phyloP scores from a whole-genome alignment of 2,329 filamentous ascomycete species.

The Xylariales sp. region DNA sequence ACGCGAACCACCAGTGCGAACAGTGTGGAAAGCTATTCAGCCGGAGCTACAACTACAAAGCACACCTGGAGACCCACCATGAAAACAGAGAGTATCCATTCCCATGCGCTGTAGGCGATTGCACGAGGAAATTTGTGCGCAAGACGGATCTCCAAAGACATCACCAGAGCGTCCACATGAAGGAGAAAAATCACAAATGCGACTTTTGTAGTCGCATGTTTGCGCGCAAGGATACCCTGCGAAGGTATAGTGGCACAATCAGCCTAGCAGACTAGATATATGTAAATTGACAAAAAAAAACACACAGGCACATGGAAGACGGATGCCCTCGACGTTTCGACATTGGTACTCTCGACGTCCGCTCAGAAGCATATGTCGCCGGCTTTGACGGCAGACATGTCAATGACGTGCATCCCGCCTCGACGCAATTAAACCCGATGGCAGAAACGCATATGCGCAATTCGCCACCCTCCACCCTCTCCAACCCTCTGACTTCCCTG shows the following conservation, averaged over 20 bases:
- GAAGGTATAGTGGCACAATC: constrained; percentile 54
- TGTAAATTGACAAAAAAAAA: constrained; percentile 6
- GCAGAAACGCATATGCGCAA: no score
- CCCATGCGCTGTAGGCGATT: constrained; percentile 60
- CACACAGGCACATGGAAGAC: constrained; percentile 68
- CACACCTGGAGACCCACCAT: constrained; percentile 82
- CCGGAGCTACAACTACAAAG: constrained; percentile 80
- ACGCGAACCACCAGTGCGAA: constrained; percentile 67
- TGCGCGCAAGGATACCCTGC: constrained; percentile 76
- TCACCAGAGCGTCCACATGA: constrained; percentile 67
- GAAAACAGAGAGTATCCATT: constrained; percentile 68
- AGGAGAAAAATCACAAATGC: constrained; percentile 66
- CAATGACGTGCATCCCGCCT: no score
- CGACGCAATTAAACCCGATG: no score
- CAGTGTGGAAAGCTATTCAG: constrained; percentile 77
- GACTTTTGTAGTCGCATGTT: constrained; percentile 68
- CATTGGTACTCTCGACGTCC: constrained; percentile 46
- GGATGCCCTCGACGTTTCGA: constrained; percentile 68
- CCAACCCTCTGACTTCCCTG: no score
- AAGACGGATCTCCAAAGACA: constrained; percentile 72
- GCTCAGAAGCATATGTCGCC: no score
- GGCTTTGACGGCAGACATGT: no score
- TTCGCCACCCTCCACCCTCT: no score
- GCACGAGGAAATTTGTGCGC: constrained; percentile 72
- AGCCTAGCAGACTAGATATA: constrained; percentile 1